Conservation (phyloP, 768 basidiomycete species). For the Galerina sulciceps region DNA sequence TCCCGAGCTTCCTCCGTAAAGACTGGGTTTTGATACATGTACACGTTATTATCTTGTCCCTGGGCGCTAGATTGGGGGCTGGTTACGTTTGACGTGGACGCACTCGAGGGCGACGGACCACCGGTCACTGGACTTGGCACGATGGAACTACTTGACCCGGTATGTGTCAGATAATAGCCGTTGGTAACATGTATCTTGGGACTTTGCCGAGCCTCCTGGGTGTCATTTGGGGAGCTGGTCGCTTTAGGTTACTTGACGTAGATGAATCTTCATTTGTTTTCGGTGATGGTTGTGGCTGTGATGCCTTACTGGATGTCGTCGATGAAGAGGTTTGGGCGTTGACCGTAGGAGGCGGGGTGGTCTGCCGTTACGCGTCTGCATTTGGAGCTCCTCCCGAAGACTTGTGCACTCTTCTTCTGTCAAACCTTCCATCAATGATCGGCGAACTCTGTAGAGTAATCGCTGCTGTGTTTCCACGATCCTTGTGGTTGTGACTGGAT, state of each 20-base stretch:
- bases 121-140: constrained; percentile 21
- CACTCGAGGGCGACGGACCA: constrained; percentile 14
- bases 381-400: constrained; percentile 56
- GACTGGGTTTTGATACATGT: constrained; percentile 22
- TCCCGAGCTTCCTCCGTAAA: constrained; percentile 20
- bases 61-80: constrained; percentile 16
- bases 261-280: constrained; percentile 11
- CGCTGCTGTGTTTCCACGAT: constrained; percentile 63
- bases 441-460: constrained; percentile 63
- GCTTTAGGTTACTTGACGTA: constrained; percentile 23
- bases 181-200: constrained; percentile 29
- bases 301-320: not conserved
- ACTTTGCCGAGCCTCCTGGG: constrained; percentile 23
- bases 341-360: constrained; percentile 14
- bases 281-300: constrained; percentile 9
- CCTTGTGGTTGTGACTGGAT: constrained; percentile 61
- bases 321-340: constrained; percentile 8
- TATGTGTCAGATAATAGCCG: constrained; percentile 35
- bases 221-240: constrained; percentile 26
- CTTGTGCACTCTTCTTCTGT: constrained; percentile 60
- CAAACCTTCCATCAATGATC: constrained; percentile 61
- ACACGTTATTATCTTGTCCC: constrained; percentile 21
- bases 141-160: constrained; percentile 16
- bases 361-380: constrained; percentile 38
- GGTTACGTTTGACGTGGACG: constrained; percentile 11